These are phyloP conservation scores for Carpediemonas membranifera DNA, from an alignment of 78 protist genomes.

Conservation along the genomic window DNA sequence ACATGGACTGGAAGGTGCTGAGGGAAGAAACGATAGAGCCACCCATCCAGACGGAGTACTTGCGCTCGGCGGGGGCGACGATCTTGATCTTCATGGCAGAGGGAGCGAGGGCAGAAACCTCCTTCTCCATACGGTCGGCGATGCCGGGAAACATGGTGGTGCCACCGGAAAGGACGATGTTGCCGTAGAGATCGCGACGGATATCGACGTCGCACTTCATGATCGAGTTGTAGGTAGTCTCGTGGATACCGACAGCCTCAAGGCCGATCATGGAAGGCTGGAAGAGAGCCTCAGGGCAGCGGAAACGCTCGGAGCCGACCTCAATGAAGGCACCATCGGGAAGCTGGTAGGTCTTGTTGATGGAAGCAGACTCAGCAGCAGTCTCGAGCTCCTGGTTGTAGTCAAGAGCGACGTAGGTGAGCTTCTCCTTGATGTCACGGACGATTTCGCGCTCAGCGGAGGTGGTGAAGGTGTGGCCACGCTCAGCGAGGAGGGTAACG, in stretches of 20 bases:
- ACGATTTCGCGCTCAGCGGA: slow-evolving; percentile 78
- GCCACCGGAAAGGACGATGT: slow-evolving; percentile 83
- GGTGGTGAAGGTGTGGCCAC: slow-evolving; percentile 83
- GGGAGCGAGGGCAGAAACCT: slow-evolving; percentile 65
- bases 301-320: slow-evolving; percentile 75
- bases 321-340: slow-evolving; percentile 74
- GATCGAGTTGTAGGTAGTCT: slow-evolving; percentile 57
- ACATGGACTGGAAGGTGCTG: slow-evolving; percentile 71
- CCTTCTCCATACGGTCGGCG: slow-evolving; percentile 59
- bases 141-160: slow-evolving; percentile 77
- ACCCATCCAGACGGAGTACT: slow-evolving; percentile 90
- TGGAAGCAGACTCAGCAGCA: not conserved
- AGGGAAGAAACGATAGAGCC: slow-evolving; percentile 79
- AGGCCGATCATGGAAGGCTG: slow-evolving; percentile 62
- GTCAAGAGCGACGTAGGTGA: slow-evolving; percentile 62
- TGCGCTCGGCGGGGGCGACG: slow-evolving; percentile 76
- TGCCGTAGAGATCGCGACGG: slow-evolving; percentile 75
- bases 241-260: slow-evolving; percentile 74
- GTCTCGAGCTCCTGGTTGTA: not conserved
- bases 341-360: slow-evolving; percentile 40
- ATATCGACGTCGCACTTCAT: slow-evolving; percentile 75
- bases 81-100: slow-evolving; percentile 67
- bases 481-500: slow-evolving; percentile 66
- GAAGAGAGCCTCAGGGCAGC: slow-evolving; percentile 81
- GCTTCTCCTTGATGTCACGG: slow-evolving; percentile 78